Evolutionary conservation across 306 rosid genomes (phyloP).

Genomic region (Ochetophila trinervis): DNA sequence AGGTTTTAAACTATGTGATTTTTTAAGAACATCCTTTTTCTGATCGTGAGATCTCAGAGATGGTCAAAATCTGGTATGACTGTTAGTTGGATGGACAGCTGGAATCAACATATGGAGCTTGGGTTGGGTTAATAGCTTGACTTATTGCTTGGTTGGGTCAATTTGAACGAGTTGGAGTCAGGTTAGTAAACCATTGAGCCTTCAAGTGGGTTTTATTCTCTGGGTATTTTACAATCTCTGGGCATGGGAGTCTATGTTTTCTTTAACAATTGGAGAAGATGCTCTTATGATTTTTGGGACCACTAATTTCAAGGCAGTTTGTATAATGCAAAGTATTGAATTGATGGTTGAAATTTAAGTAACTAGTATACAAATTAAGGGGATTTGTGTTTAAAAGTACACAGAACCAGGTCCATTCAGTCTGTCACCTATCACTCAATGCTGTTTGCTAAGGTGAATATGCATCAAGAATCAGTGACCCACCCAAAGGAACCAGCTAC

Average conservation of each 20-base stretch:
- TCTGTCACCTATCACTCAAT: no score
- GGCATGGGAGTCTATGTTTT: not conserved
- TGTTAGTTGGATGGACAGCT: conserved; percentile 15
- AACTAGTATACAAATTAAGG: no score
- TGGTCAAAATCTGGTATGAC: conserved; percentile 19
- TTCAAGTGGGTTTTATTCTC: conserved; percentile 8
- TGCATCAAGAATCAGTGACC: no score
- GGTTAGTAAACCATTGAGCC: conserved; percentile 25
- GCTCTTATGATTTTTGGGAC: not conserved
- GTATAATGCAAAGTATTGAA: not conserved
- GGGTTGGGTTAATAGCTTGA: conserved; percentile 18
- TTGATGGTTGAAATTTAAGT: no score
- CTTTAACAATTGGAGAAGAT: not conserved
- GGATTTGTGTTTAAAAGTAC: no score
- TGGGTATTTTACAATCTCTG: not conserved
- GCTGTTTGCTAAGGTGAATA: no score
- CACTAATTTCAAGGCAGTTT: no score
- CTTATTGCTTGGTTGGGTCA: conserved; percentile 26
- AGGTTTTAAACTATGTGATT: not conserved
- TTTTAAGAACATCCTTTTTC: not conserved
- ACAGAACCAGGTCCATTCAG: no score
- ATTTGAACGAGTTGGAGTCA: conserved; percentile 26
- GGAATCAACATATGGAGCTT: conserved; percentile 28
- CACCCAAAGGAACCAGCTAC: no score
- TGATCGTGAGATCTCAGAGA: conserved; percentile 11